Conservation (phyloP, 805 yeast species). For the Cyberlindnera euphorbiiphila region DNA sequence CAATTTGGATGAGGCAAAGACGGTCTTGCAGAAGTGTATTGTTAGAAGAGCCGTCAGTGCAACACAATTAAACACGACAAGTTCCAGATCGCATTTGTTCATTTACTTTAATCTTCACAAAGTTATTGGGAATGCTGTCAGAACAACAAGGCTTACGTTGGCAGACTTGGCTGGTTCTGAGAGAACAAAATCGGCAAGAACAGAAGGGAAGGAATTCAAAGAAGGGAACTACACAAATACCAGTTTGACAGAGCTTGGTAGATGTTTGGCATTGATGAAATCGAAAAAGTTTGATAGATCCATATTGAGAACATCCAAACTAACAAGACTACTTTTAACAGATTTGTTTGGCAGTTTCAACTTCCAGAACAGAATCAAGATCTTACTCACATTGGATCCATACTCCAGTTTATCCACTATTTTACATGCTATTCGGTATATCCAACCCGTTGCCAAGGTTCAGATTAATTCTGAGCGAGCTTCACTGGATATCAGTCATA, state of each 20-base stretch:
- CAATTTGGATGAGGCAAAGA: constrained; percentile 34
- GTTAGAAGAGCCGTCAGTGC: constrained; percentile 38
- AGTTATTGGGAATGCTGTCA: constrained; percentile 23
- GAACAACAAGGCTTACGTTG: constrained; percentile 39
- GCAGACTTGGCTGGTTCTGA: constrained; percentile 55
- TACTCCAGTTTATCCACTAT: constrained; percentile 21
- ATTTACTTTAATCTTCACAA: constrained; percentile 38
- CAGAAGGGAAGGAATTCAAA: constrained; percentile 40
- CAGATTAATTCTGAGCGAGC: constrained; percentile 21
- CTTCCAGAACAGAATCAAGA: constrained; percentile 22
- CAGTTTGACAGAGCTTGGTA: constrained; percentile 47
- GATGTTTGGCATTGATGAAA: constrained; percentile 41
- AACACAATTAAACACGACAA: constrained; percentile 40
- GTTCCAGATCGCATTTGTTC: constrained; percentile 53
- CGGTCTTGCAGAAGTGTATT: constrained; percentile 37
- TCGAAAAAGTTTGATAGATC: constrained; percentile 37
- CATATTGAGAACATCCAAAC: constrained; percentile 43
- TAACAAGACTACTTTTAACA: constrained; percentile 45
- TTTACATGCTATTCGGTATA: constrained; percentile 26
- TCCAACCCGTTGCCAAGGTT: constrained; percentile 27
- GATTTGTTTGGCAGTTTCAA: constrained; percentile 32
- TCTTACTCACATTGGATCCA: constrained; percentile 27
- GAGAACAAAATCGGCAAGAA: constrained; percentile 42
- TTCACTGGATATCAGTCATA: constrained; percentile 15
- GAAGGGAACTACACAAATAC: constrained; percentile 49